Evolutionary conservation across 2,329 filamentous ascomycete genomes (phyloP).

Genomic region (Nemania sp.): DNA sequence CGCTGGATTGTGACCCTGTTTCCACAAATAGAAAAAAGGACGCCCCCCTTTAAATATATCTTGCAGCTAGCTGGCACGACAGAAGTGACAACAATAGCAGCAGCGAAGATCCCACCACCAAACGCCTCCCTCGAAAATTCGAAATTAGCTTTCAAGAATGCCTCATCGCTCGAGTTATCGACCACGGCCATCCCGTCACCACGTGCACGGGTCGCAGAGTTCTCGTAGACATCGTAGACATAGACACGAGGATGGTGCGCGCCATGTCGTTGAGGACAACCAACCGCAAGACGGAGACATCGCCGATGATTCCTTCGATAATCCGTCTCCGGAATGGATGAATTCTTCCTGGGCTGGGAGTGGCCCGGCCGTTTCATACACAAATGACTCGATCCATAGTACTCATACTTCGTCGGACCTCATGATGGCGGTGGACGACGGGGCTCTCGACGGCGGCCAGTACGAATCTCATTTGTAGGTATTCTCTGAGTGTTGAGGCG

Average conservation of each 20-base stretch:
- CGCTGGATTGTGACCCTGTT: not conserved
- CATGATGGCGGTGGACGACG: not conserved
- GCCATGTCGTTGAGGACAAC: not conserved
- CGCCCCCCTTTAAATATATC: constrained; percentile 9
- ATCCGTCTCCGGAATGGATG: not conserved
- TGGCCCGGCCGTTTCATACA: not conserved
- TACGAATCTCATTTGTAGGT: constrained; percentile 16
- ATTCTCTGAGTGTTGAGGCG: not conserved
- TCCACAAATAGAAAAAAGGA: constrained; percentile 24
- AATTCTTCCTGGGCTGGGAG: not conserved
- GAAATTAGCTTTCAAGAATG: constrained; percentile 7
- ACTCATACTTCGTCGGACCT: not conserved
- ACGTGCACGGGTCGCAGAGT: not conserved
- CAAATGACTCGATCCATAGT: not conserved
- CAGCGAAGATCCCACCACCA: not conserved
- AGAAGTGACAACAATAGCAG: not conserved
- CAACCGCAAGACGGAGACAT: not conserved
- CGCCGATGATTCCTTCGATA: not conserved
- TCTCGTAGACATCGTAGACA: not conserved
- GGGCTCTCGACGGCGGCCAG: not conserved
- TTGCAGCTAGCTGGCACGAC: constrained; percentile 8
- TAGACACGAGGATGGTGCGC: not conserved
- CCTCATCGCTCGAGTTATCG: not conserved
- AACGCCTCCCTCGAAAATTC: not conserved
- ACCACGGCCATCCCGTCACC: not conserved